Conservation (phyloP, 106 monocot genomes). For the Gastrodia elata region DNA sequence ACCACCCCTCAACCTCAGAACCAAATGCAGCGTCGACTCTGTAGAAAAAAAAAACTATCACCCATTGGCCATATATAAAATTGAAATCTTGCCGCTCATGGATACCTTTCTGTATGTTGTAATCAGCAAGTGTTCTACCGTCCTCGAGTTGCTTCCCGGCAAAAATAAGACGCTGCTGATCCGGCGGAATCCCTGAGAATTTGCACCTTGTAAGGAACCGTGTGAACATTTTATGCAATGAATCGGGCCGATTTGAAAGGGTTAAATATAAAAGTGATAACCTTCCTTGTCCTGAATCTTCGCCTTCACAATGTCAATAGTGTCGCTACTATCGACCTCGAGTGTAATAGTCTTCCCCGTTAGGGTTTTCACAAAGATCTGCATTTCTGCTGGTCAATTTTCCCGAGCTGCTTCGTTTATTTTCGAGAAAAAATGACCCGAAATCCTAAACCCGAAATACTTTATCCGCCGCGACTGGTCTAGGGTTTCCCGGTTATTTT, state of each 20-base stretch:
- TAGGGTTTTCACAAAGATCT: conserved; percentile 54
- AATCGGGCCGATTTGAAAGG: not conserved
- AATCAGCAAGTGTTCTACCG: conserved; percentile 7
- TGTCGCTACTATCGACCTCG: conserved; percentile 44
- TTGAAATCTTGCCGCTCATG: not conserved
- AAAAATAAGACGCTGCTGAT: conserved; percentile 9
- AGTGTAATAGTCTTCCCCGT: conserved; percentile 49
- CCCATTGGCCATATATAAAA: not conserved
- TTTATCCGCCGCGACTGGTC: too few species aligned
- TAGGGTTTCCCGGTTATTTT: too few species aligned
- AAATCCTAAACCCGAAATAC: too few species aligned
- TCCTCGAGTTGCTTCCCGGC: conserved; percentile 8
- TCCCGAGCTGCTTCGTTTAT: too few species aligned
- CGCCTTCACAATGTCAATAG: conserved; percentile 44
- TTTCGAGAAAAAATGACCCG: too few species aligned
- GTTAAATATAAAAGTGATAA: not conserved
- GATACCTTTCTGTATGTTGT: conserved; percentile 10
- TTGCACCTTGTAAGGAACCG: not conserved
- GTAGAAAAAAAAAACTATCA: not conserved
- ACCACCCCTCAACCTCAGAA: conserved; percentile 47
- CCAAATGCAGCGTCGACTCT: conserved; percentile 54
- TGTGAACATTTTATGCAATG: not conserved
- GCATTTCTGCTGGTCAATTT: conserved; percentile 31
- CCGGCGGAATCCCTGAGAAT: conserved; percentile 5
- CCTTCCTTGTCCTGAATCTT: conserved; percentile 44